These are phyloP conservation scores for Corymbia calophylla DNA, from an alignment of 441 rosid genomes.

Conservation along the genomic window DNA sequence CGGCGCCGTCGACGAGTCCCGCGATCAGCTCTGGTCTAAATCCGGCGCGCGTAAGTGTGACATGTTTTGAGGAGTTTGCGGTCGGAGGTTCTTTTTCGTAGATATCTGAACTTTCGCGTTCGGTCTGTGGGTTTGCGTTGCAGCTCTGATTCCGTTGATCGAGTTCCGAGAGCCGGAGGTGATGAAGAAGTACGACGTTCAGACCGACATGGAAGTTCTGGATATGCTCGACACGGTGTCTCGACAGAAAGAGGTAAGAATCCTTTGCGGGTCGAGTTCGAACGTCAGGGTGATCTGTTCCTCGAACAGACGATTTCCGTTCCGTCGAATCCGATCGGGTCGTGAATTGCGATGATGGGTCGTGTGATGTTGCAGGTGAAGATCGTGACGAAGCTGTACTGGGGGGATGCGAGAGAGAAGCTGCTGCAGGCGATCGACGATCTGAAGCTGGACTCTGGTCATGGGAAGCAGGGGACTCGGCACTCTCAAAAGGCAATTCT, in stretches of 20 bases:
- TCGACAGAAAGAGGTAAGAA: slow-evolving; percentile 64
- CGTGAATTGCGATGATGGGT: too few relatives aligned
- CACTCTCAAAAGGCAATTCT: slow-evolving; percentile 52
- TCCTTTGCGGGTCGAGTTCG: neutral
- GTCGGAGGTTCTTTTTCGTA: neutral
- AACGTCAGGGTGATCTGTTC: neutral
- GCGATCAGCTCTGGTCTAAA: slow-evolving; percentile 41
- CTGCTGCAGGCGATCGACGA: slow-evolving; percentile 65
- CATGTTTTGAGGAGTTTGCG: neutral
- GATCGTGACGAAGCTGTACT: slow-evolving; percentile 61
- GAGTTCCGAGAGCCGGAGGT: slow-evolving; percentile 76
- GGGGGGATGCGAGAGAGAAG: slow-evolving; percentile 94
- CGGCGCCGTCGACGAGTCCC: slow-evolving; percentile 31
- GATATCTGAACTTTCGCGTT: neutral
- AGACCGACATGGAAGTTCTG: slow-evolving; percentile 50
- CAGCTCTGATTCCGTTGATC: slow-evolving; percentile 74
- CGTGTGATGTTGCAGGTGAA: slow-evolving; percentile 24
- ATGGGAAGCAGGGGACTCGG: slow-evolving; percentile 95
- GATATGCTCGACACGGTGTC: slow-evolving; percentile 77
- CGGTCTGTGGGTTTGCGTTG: neutral
- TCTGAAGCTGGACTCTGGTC: slow-evolving; percentile 73
- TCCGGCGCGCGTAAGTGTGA: slow-evolving; percentile 66
- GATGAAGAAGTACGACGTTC: slow-evolving; percentile 48
- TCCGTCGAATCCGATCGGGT: neutral
- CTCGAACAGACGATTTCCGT: neutral